Conservation (phyloP, 768 basidiomycete species). For the Tubosaeta sp. region DNA sequence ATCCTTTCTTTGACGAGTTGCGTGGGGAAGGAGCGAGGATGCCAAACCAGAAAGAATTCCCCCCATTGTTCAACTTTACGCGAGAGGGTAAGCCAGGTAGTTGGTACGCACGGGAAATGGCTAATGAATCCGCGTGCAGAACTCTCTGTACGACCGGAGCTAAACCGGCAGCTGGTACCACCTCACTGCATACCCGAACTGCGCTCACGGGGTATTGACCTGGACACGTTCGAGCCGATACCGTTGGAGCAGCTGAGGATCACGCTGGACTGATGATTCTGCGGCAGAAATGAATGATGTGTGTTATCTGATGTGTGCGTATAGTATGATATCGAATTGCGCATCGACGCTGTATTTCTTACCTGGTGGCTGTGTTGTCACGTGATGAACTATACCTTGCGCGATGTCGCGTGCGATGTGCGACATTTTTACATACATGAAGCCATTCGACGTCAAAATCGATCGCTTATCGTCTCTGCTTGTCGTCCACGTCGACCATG, state of each 20-base stretch:
- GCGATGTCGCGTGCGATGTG: slow-evolving; percentile 33
- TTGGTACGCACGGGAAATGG: neutral
- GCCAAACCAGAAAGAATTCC: slow-evolving; percentile 97
- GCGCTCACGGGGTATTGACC: slow-evolving; percentile 75
- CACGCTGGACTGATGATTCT: slow-evolving; percentile 72
- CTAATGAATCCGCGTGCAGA: slow-evolving; percentile 46
- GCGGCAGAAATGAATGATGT: slow-evolving; percentile 24
- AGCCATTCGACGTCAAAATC: neutral
- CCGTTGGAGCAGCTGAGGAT: slow-evolving; percentile 94
- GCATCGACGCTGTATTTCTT: slow-evolving; percentile 29
- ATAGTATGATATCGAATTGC: slow-evolving; percentile 35
- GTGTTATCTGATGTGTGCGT: slow-evolving; percentile 32
- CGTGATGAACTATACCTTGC: slow-evolving; percentile 17
- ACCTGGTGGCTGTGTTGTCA: slow-evolving; percentile 20
- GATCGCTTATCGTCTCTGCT: neutral
- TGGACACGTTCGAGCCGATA: slow-evolving; percentile 95
- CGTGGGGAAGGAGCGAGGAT: slow-evolving; percentile 86
- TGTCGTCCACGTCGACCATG: slow-evolving; percentile 1
- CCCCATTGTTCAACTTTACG: slow-evolving; percentile 91
- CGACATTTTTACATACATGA: slow-evolving; percentile 10
- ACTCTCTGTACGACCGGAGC: slow-evolving; percentile 92
- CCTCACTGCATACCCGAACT: slow-evolving; percentile 87
- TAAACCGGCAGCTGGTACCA: slow-evolving; percentile 90
- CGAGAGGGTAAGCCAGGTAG: slow-evolving; percentile 71
- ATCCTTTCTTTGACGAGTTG: slow-evolving; percentile 97